Evolutionary conservation across 2,329 filamentous ascomycete genomes (phyloP).

Genomic region (Didymella pinodella): DNA sequence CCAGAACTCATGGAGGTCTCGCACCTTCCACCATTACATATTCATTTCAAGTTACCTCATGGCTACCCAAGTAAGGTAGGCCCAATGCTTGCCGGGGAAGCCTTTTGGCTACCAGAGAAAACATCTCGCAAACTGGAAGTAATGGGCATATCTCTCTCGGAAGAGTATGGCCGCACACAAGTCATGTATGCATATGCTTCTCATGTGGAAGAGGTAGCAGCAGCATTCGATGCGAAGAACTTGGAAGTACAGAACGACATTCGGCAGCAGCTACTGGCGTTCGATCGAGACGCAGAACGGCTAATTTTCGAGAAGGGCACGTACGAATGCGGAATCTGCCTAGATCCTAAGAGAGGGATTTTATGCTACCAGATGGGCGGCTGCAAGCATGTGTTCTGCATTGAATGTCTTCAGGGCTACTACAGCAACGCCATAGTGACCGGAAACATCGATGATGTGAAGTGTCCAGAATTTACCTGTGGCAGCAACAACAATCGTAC

Average conservation of each 20-base stretch:
- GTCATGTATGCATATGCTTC: conserved; percentile 5
- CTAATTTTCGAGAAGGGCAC: not conserved
- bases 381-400: conserved; percentile 11
- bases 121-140: not conserved
- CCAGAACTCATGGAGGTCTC: not conserved
- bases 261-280: not conserved
- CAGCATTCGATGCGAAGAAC: not conserved
- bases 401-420: conserved; percentile 9
- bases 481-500: not conserved
- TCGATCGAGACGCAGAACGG: not conserved
- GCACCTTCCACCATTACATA: not conserved
- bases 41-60: not conserved
- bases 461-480: not conserved
- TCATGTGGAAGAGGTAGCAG: not conserved
- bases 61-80: not conserved
- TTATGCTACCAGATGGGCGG: not conserved
- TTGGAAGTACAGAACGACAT: not conserved
- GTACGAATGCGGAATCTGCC: conserved; percentile 4
- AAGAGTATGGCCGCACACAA: conserved; percentile 1
- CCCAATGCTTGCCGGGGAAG: not conserved
- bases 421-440: conserved; percentile 4
- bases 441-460: conserved; percentile 2
- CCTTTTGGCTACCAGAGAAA: not conserved
- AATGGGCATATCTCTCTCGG: not conserved
- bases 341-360: not conserved